Evolutionary conservation across 2,329 filamentous ascomycete genomes (phyloP).

Genomic region (Diaporthe humulicola): DNA sequence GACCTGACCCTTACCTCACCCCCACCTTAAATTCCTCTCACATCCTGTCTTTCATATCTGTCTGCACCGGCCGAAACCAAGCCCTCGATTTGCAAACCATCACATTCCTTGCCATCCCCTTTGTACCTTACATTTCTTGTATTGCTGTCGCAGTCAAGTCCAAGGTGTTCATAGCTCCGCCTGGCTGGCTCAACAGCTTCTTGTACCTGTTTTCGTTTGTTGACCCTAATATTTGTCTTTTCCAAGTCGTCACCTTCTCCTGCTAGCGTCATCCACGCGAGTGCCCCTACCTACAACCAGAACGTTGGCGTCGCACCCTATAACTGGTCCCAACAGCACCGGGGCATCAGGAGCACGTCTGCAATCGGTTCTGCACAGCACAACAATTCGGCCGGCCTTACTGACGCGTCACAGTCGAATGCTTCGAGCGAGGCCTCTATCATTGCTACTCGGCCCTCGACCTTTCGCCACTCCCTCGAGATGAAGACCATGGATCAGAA

Average conservation of each 20-base stretch:
- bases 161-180: slow-evolving; percentile 1
- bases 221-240: slow-evolving; percentile 41
- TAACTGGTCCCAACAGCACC: slow-evolving; percentile 78
- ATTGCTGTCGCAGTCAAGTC: slow-evolving; percentile 22
- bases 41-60: not conserved
- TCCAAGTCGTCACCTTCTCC: slow-evolving; percentile 82
- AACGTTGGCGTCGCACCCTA: slow-evolving; percentile 50
- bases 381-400: slow-evolving; percentile 54
- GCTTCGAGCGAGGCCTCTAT: slow-evolving; percentile 59
- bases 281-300: slow-evolving; percentile 73
- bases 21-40: not conserved
- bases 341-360: slow-evolving; percentile 72
- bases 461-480: slow-evolving; percentile 72
- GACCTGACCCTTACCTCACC: not conserved
- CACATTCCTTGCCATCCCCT: slow-evolving; percentile 2
- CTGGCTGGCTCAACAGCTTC: not conserved
- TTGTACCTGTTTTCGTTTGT: slow-evolving; percentile 32
- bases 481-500: slow-evolving; percentile 58
- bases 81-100: not conserved
- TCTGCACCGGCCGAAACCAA: not conserved
- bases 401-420: slow-evolving; percentile 50
- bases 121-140: slow-evolving; percentile 10
- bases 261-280: slow-evolving; percentile 83
- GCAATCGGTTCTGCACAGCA: slow-evolving; percentile 56
- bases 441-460: slow-evolving; percentile 61